Evolutionary conservation across 177 flowering plant genomes (phyloP).

Genomic region (Tripterygium wilfordii): DNA sequence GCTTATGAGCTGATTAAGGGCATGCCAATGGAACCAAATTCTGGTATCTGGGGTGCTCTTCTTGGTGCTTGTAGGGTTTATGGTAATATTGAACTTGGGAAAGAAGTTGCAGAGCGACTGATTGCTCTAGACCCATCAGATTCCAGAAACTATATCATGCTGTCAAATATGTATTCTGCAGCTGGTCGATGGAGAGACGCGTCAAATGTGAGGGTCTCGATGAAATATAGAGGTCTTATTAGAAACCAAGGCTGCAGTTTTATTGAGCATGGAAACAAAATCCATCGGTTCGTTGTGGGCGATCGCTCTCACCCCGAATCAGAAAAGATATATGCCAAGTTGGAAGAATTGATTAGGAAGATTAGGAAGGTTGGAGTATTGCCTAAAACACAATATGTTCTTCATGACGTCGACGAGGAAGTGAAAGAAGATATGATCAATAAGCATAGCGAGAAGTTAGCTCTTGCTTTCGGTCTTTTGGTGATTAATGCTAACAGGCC

Average conservation of each 20-base stretch:
- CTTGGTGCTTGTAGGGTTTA: constrained; percentile 39
- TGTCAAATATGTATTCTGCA: constrained; percentile 39
- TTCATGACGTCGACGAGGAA: constrained; percentile 50
- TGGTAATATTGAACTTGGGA: constrained; percentile 27
- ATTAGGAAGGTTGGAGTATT: constrained; percentile 24
- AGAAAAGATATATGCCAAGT: constrained; percentile 19
- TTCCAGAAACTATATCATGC: constrained; percentile 35
- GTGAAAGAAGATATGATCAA: constrained; percentile 46
- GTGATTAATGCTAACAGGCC: constrained; percentile 22
- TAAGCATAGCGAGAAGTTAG: constrained; percentile 52
- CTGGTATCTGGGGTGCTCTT: constrained; percentile 40
- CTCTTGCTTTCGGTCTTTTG: constrained; percentile 48
- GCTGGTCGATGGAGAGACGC: constrained; percentile 38
- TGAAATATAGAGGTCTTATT: constrained; percentile 31
- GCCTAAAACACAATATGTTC: constrained; percentile 33
- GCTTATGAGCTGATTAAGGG: constrained; percentile 19
- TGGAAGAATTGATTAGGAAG: constrained; percentile 23
- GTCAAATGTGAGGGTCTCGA: constrained; percentile 25
- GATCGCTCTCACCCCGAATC: constrained; percentile 36
- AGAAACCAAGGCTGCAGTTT: constrained; percentile 36
- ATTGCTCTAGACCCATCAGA: constrained; percentile 29
- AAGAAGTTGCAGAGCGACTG: constrained; percentile 29
- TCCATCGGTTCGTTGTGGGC: constrained; percentile 33
- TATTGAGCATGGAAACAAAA: constrained; percentile 30
- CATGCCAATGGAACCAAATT: constrained; percentile 35